A percentile compares a stretch with the other conserved stretches of the same genome.
These are phyloP conservation scores for Beauveria pseudobassiana DNA, from an alignment of 2,329 filamentous ascomycete genomes.

Conservation along the genomic window DNA sequence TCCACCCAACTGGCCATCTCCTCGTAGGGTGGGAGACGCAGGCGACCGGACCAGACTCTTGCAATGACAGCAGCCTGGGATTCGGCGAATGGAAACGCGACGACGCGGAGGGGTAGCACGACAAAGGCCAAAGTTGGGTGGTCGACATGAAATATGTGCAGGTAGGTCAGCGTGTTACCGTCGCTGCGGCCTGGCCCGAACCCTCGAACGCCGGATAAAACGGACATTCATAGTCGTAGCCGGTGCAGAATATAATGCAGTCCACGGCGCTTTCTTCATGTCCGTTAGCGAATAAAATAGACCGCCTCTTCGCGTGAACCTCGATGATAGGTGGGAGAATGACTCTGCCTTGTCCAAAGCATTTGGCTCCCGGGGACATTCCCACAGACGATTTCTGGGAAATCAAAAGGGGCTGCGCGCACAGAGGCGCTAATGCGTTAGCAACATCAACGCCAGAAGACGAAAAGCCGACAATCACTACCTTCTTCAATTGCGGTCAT, in stretches of 20 bases:
- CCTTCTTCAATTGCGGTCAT: not conserved
- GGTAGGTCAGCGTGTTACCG: not conserved
- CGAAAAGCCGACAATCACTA: not conserved
- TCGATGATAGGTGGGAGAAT: too few relatives aligned
- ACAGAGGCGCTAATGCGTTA: too few relatives aligned
- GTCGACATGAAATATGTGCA: not conserved
- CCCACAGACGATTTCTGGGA: not conserved
- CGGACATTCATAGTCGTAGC: not conserved
- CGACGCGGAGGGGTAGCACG: not conserved
- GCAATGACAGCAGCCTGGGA: not conserved
- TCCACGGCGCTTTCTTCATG: not conserved
- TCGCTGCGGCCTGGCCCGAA: not conserved
- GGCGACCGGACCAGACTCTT: not conserved
- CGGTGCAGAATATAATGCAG: not conserved
- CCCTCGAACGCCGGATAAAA: not conserved
- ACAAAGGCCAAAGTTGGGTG: not conserved
- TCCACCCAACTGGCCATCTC: not conserved
- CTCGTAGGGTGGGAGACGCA: not conserved
- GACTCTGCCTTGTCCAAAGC: not conserved
- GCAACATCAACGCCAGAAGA: not conserved
- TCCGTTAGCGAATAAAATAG: not conserved
- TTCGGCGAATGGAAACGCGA: not conserved
- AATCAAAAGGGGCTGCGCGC: not conserved
- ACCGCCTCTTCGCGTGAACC: not conserved
- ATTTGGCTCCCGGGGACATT: not conserved